These are phyloP conservation scores for Leucocoprinus leucothites DNA, from an alignment of 768 basidiomycete genomes.

Conservation along the genomic window DNA sequence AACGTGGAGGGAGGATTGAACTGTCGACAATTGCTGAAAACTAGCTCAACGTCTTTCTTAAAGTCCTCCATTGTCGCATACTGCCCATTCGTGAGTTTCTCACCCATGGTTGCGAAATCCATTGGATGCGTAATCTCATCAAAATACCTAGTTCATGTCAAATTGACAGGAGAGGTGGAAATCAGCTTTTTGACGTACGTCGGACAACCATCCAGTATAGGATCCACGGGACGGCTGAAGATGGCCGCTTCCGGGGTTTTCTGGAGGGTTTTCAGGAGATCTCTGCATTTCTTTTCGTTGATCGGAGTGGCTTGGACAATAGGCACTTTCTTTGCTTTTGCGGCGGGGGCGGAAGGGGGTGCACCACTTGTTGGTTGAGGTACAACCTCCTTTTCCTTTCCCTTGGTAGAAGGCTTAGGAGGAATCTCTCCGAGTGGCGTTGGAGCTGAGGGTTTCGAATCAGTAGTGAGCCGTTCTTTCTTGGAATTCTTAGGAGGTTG, in stretches of 20 bases:
- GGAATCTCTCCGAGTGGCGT: constrained; percentile 21
- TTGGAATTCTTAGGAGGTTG: constrained; percentile 32
- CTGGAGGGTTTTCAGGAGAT: constrained; percentile 56
- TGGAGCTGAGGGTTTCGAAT: constrained; percentile 14
- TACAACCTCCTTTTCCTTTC: constrained; percentile 68
- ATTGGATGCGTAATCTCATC: constrained; percentile 91
- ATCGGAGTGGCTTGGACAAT: constrained; percentile 45
- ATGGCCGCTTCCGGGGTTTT: constrained; percentile 67
- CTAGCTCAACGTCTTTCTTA: constrained; percentile 72
- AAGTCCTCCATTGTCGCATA: constrained; percentile 85
- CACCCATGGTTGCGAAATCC: constrained; percentile 84
- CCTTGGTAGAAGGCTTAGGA: constrained; percentile 52
- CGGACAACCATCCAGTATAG: constrained; percentile 79
- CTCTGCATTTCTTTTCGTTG: constrained; percentile 82
- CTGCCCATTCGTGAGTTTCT: constrained; percentile 60
- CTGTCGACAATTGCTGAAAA: constrained; percentile 85
- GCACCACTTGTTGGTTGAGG: constrained; percentile 27
- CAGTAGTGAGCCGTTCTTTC: constrained; percentile 39
- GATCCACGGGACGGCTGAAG: constrained; percentile 83
- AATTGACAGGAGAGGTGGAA: constrained; percentile 3
- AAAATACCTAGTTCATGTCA: constrained; percentile 62
- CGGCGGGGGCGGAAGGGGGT: constrained; percentile 16
- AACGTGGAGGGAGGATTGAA: constrained; percentile 88
- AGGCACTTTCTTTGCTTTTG: constrained; percentile 37
- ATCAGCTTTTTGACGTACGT: constrained; percentile 55